A percentile compares a stretch with the other conserved stretches of the same genome.
Conservation (phyloP, 768 basidiomycete species). For the Floccularia luteovirens region DNA sequence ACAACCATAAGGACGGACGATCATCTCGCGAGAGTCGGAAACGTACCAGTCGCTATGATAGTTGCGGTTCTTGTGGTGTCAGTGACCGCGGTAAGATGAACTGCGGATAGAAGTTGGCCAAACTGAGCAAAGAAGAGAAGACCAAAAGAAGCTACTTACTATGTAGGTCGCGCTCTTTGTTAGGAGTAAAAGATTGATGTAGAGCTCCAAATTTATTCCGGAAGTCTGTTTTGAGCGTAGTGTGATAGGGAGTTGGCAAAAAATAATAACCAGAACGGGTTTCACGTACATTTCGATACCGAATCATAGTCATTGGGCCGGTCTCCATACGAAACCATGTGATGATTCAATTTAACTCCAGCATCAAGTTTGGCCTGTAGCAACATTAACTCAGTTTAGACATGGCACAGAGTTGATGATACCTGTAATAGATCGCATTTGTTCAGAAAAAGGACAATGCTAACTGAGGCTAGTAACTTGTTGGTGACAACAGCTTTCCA, state of each 20-base stretch:
- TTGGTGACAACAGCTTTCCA: constrained; percentile 73
- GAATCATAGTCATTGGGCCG: constrained; percentile 74
- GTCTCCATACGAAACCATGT: constrained; percentile 68
- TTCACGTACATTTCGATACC: constrained; percentile 62
- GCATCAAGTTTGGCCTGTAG: constrained; percentile 64
- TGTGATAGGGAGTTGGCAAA: neutral
- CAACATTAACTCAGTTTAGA: constrained; percentile 1
- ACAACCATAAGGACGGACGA: constrained; percentile 2
- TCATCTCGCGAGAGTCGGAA: neutral
- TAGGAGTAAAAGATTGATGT: constrained; percentile 61
- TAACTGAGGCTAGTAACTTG: constrained; percentile 64
- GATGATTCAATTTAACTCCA: constrained; percentile 62
- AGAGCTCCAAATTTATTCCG: constrained; percentile 62
- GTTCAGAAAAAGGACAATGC: constrained; percentile 77
- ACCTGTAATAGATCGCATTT: constrained; percentile 75
- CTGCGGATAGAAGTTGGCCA: constrained; percentile 28
- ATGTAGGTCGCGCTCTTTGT: constrained; percentile 65
- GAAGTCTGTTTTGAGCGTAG: constrained; percentile 45
- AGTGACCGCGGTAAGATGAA: constrained; percentile 77
- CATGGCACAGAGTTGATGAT: constrained; percentile 4
- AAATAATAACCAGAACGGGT: constrained; percentile 2
- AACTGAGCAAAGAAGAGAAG: constrained; percentile 1
- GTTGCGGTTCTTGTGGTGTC: constrained; percentile 67
- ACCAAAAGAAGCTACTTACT: constrained; percentile 33
- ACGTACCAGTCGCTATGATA: constrained; percentile 68